Conservation (phyloP, 495 filamentous ascomycete genomes). For the Aspergillus egyptiacus region DNA sequence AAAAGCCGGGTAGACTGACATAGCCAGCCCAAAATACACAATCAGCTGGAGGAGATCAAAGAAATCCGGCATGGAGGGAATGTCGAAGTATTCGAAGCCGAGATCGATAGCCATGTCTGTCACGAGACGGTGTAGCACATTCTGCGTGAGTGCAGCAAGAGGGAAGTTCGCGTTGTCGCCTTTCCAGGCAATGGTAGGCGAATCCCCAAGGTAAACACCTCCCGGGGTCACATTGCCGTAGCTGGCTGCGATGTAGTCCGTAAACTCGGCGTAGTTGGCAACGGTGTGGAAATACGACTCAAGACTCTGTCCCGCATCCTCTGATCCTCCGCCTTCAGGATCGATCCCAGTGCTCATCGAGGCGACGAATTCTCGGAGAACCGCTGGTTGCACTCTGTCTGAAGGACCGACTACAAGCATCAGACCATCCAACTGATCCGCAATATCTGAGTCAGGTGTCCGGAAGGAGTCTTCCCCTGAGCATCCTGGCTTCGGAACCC, state of each 20-base stretch:
- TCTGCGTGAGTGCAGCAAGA: slow-evolving; percentile 61
- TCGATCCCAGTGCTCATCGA: slow-evolving; percentile 8
- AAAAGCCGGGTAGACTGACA: slow-evolving; percentile 73
- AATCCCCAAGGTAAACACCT: slow-evolving; percentile 65
- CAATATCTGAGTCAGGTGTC: slow-evolving; percentile 29
- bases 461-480: slow-evolving; percentile 39
- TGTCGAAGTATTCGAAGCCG: slow-evolving; percentile 63
- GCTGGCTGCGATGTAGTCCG: slow-evolving; percentile 51
- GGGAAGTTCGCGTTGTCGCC: slow-evolving; percentile 42
- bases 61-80: slow-evolving; percentile 54
- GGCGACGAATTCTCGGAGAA: slow-evolving; percentile 35
- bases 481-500: slow-evolving; percentile 53
- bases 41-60: slow-evolving; percentile 74
- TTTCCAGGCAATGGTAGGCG: slow-evolving; percentile 56
- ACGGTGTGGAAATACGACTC: slow-evolving; percentile 47
- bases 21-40: slow-evolving; percentile 69
- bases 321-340: neutral
- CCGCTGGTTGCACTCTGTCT: slow-evolving; percentile 36
- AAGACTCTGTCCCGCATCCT: neutral
- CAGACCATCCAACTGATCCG: slow-evolving; percentile 33
- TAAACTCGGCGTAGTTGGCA: slow-evolving; percentile 60
- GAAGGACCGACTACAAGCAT: slow-evolving; percentile 59
- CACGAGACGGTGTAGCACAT: slow-evolving; percentile 60
- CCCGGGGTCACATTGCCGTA: slow-evolving; percentile 67
- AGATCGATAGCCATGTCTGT: slow-evolving; percentile 61